These are phyloP conservation scores for Trichophyton rubrum DNA, from an alignment of 2,329 filamentous ascomycete species.

Conservation along the genomic window DNA sequence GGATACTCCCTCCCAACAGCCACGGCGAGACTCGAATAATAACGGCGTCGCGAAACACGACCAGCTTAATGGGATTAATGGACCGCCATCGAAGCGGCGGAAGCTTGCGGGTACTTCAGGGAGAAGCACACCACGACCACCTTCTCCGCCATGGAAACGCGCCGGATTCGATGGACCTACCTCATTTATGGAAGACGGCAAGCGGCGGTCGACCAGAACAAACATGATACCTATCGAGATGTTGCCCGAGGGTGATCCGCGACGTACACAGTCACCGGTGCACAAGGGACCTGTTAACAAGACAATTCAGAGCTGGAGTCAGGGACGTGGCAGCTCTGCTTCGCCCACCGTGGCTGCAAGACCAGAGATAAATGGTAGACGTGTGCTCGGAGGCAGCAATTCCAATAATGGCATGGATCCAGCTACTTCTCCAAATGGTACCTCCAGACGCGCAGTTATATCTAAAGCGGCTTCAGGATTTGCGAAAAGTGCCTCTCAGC, in stretches of 20 bases:
- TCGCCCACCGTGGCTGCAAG: conserved; percentile 16
- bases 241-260: conserved; percentile 36
- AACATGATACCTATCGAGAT: conserved; percentile 36
- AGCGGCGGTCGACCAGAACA: conserved; percentile 49
- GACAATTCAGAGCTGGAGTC: conserved; percentile 17
- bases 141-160: conserved; percentile 88
- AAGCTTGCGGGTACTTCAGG: conserved; percentile 30
- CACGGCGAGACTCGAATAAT: conserved; percentile 6
- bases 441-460: not conserved
- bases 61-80: conserved; percentile 8
- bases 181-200: conserved; percentile 56
- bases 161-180: conserved; percentile 75
- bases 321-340: conserved; percentile 1
- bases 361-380: conserved; percentile 22
- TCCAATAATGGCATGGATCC: conserved; percentile 20
- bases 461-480: not conserved
- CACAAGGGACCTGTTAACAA: conserved; percentile 25
- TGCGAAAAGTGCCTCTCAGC: not conserved
- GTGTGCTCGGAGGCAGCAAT: conserved; percentile 19
- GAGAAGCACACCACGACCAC: conserved; percentile 29
- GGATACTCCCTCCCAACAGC: conserved; percentile 5
- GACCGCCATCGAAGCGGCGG: conserved; percentile 34
- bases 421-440: conserved; percentile 7
- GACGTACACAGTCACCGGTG: conserved; percentile 31
- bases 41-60: not conserved